Evolutionary conservation across 1,284 basidiomycete species (phyloP), one percentile per base, ranked within the genome.

Genomic region (Microbotryum violaceum): DNA sequence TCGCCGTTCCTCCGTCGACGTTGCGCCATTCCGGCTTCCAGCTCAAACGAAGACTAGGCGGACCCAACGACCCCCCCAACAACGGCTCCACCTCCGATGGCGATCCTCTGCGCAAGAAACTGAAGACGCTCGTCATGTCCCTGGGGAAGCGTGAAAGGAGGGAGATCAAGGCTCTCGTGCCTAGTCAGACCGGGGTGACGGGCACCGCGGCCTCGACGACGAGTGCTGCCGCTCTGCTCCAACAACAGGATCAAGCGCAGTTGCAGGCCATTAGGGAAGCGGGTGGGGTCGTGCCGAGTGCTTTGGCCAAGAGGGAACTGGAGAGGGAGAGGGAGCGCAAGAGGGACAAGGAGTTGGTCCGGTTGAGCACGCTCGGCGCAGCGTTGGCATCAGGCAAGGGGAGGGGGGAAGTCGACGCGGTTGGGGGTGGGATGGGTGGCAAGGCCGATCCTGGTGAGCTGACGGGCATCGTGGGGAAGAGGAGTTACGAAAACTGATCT

Each of bases 311-410:
- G 51, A 57, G 50, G 49, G 54, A 54, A 31, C n/a, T 20, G 8
- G 59, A 55, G 5, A 49, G 20, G 20, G 64, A 58, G 4, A 50
- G 55, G 49, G 62, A 64, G 16, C 27, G 57, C 67, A 51, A 61
- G 61, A 49, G 64, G 73, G 48, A 72, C 71, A 49, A 73, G 69
- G 48, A 70, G 70, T 37, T 66, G 72, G 21, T 60, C 71, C 4
- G 66, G 72, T 48, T 61, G 71, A 48, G 70, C 56, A 64, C 31
- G 47, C 69, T 65, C 56, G 70, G 55, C 63, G 68, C 47, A 63
- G 67, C 49, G 59, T 63, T 54, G 63, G 72, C 54, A 57, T 74
- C 52, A 6, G 50, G 37, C 25, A 14, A 23, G 2, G 42, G 59
- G 20, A 59, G 51, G 4, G 53, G 42, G 2, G 7, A 18, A 3